phyloP scores from a whole-genome alignment of 805 yeast species.

The Myxozyma geophila region DNA sequence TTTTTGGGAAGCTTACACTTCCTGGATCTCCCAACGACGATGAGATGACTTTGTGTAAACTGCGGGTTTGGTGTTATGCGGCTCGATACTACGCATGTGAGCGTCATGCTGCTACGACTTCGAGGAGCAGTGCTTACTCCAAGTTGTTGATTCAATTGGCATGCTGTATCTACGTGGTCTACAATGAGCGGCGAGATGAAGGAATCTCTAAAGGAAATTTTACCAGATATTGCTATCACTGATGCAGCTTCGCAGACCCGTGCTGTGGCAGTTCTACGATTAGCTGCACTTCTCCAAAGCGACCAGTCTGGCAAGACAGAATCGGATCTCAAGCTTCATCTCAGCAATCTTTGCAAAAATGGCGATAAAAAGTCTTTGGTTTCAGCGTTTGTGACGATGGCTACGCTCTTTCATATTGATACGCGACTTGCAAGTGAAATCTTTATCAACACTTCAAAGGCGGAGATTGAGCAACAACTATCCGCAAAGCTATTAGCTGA shows the following conservation, averaged over 20 bases:
- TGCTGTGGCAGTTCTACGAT: conserved; percentile 24
- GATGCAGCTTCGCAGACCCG: conserved; percentile 22
- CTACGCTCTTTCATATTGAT: conserved; percentile 41
- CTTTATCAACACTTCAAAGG: conserved; percentile 38
- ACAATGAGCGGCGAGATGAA: neutral
- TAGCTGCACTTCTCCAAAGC: conserved; percentile 23
- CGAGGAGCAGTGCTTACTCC: neutral
- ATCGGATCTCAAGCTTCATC: conserved; percentile 8
- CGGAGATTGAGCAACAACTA: conserved; percentile 26
- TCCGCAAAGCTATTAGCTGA: conserved; percentile 30
- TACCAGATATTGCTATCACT: conserved; percentile 5
- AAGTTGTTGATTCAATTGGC: neutral
- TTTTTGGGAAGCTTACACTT: neutral
- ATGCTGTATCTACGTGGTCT: neutral
- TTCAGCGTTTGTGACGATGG: conserved; percentile 41
- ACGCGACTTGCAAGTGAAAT: conserved; percentile 39
- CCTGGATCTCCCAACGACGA: conserved; percentile 13
- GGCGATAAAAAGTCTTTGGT: conserved; percentile 28
- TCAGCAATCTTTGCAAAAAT: conserved; percentile 8
- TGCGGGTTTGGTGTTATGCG: conserved; percentile 7
- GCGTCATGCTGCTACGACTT: neutral
- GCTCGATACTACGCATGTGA: neutral
- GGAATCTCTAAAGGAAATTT: conserved; percentile 7
- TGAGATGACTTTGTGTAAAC: neutral
- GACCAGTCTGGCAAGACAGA: conserved; percentile 6